Conservation (phyloP, 2,329 filamentous ascomycete species). For the Pseudogymnoascus sp. region DNA sequence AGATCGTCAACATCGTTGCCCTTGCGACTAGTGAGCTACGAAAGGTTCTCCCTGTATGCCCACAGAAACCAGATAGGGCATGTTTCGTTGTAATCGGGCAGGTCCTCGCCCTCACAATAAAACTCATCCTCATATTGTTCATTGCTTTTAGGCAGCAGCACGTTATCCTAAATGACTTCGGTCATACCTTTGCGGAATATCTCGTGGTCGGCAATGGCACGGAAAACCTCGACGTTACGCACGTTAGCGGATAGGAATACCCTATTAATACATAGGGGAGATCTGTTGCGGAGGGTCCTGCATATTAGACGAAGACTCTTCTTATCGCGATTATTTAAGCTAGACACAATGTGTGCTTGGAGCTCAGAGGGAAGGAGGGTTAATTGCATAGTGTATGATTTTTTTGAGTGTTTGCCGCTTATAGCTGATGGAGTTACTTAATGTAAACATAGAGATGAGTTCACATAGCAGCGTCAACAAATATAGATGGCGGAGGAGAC, state of each 20-base stretch:
- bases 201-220: slow-evolving; percentile 32
- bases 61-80: background rate
- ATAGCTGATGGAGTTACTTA: no score
- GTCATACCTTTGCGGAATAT: slow-evolving; percentile 26
- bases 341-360: background rate
- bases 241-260: slow-evolving; percentile 37
- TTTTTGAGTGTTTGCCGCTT: no score
- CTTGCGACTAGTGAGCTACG: background rate
- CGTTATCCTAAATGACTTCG: slow-evolving; percentile 37
- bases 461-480: no score
- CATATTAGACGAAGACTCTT: slow-evolving; percentile 26
- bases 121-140: background rate
- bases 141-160: background rate
- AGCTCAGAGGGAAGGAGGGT: slow-evolving; percentile 13
- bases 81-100: background rate
- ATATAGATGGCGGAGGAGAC: no score
- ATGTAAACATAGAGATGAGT: no score
- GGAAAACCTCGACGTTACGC: slow-evolving; percentile 32
- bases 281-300: slow-evolving; percentile 13
- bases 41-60: background rate
- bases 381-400: background rate
- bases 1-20: background rate
- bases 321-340: slow-evolving; percentile 23
- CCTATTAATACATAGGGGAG: slow-evolving; percentile 27
- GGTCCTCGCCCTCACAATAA: background rate